Conservation (phyloP, 345 rosid genomes). For the Microcos paniculata region DNA sequence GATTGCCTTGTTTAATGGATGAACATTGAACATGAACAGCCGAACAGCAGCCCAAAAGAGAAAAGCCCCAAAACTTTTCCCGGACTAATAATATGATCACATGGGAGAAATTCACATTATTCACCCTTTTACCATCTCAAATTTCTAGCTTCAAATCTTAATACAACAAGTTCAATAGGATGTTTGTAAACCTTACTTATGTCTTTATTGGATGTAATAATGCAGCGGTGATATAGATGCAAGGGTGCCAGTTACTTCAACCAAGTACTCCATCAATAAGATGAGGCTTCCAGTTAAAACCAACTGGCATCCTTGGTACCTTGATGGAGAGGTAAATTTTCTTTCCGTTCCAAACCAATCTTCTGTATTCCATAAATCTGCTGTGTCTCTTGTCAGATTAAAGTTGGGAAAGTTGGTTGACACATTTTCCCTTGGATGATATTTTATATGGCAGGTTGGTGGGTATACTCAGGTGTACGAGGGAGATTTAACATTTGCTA, state of each 20-base stretch:
- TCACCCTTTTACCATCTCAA: background rate
- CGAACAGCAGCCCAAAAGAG: background rate
- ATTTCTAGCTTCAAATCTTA: background rate
- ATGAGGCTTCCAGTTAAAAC: conserved; percentile 59
- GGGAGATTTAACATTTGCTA: conserved; percentile 69
- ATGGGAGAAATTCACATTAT: too few species aligned
- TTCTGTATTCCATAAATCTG: background rate
- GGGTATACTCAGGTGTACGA: conserved; percentile 75
- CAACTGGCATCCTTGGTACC: conserved; percentile 84
- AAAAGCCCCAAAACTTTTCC: background rate
- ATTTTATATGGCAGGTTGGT: conserved; percentile 46
- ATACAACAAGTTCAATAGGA: background rate
- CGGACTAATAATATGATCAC: too few species aligned
- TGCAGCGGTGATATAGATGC: conserved; percentile 91
- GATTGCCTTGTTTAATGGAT: background rate
- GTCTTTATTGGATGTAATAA: conserved; percentile 5
- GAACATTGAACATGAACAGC: background rate
- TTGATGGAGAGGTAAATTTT: conserved; percentile 48
- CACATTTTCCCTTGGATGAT: background rate
- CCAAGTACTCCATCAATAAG: conserved; percentile 55
- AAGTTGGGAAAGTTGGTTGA: background rate
- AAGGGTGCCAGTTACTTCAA: conserved; percentile 81
- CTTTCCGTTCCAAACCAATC: background rate
- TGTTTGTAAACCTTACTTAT: background rate
- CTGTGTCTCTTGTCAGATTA: background rate